A percentile compares a stretch with the other conserved stretches of the same genome.
Evolutionary conservation across 2,329 filamentous ascomycete species (phyloP).

Genomic region (Calonectria pauciramosa): DNA sequence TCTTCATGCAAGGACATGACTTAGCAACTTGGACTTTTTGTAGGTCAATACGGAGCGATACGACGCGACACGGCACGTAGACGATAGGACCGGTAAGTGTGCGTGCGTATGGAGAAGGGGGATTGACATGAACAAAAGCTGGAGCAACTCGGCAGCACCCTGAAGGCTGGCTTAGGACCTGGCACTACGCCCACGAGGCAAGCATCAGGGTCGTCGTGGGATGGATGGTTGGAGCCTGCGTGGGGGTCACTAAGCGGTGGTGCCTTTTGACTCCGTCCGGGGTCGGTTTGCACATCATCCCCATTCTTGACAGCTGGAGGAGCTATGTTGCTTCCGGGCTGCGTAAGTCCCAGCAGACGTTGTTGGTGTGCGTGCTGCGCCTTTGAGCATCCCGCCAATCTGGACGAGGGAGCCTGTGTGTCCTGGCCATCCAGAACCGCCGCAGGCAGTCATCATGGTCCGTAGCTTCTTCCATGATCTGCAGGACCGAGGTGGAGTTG

Average conservation of each 20-base stretch:
- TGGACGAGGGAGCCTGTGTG: conserved; percentile 5
- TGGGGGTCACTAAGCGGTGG: conserved; percentile 16
- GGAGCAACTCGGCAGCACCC: neutral
- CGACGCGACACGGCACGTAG: conserved; percentile 15
- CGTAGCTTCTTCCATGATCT: conserved; percentile 24
- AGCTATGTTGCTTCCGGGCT: neutral
- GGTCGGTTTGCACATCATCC: conserved; percentile 17
- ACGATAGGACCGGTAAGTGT: conserved; percentile 14
- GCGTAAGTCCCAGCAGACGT: neutral
- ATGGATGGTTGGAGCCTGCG: conserved; percentile 12
- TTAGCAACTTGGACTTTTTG: conserved; percentile 2
- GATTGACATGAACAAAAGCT: neutral
- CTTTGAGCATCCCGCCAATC: conserved; percentile 18
- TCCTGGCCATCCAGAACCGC: neutral
- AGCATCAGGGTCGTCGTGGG: conserved; percentile 22
- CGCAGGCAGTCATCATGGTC: conserved; percentile 8
- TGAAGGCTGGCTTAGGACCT: neutral
- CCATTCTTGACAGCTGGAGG: conserved; percentile 11
- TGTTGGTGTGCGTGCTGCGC: conserved; percentile 4
- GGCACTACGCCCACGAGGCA: neutral
- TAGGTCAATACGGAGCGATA: conserved; percentile 16
- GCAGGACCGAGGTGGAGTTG: conserved; percentile 21
- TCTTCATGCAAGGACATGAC: conserved; percentile 13
- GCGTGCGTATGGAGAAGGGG: neutral
- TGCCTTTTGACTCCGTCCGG: conserved; percentile 11